Percentiles rank a stretch among this genome's conserved stretches.
Evolutionary conservation across 1,284 basidiomycete genomes (phyloP).

Genomic region (Boletus mariae): DNA sequence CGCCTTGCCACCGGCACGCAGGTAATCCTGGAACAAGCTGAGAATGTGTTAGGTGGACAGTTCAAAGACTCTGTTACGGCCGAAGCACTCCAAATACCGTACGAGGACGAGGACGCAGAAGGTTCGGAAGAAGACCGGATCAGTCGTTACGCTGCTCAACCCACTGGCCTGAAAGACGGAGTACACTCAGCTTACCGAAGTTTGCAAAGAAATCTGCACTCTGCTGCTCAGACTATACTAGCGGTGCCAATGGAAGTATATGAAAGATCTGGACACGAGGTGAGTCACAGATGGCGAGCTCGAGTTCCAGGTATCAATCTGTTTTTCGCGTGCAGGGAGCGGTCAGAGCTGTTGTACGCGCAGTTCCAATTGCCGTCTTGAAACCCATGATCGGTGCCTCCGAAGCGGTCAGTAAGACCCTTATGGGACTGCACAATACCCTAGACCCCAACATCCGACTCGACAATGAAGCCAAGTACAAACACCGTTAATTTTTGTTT

Average conservation of each 20-base stretch:
- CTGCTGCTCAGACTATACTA: conserved; percentile 96
- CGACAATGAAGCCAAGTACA: conserved; percentile 88
- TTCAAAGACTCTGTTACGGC: conserved; percentile 63
- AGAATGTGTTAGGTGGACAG: conserved; percentile 84
- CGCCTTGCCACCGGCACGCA: conserved; percentile 94
- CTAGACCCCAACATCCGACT: conserved; percentile 76
- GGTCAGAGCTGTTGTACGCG: conserved; percentile 88
- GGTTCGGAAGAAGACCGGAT: conserved; percentile 52
- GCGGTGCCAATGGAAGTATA: conserved; percentile 99
- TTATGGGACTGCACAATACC: conserved; percentile 88
- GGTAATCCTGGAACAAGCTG: conserved; percentile 93
- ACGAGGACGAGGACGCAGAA: conserved; percentile 36
- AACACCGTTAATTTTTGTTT: conserved; percentile 50
- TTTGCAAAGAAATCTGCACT: conserved; percentile 79
- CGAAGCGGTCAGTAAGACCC: conserved; percentile 93
- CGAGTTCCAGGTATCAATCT: neutral
- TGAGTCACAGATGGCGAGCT: conserved; percentile 33
- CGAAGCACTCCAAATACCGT: conserved; percentile 55
- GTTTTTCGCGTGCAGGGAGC: conserved; percentile 59
- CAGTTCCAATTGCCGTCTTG: conserved; percentile 94
- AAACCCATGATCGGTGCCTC: conserved; percentile 96
- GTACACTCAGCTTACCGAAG: conserved; percentile 89
- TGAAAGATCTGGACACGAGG: conserved; percentile 86
- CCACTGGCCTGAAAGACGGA: conserved; percentile 79
- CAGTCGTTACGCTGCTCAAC: conserved; percentile 91